Evolutionary conservation across 2,329 filamentous ascomycete species (phyloP).

Genomic region (Macrophomina tecta): DNA sequence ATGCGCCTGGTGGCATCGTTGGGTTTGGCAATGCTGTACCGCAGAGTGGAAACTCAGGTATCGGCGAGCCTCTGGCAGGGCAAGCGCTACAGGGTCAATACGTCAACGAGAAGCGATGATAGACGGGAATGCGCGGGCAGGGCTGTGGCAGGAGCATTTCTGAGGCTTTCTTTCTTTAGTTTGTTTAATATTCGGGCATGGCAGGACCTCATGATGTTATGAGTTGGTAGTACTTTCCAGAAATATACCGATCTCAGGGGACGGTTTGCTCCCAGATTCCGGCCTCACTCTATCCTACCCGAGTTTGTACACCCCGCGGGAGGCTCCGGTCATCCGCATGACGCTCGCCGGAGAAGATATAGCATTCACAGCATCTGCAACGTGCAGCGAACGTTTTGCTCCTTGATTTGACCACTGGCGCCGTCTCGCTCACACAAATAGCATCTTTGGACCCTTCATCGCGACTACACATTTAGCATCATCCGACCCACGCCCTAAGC

Average conservation of each 20-base stretch:
- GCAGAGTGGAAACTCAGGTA: conserved; percentile 41
- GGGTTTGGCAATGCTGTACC: conserved; percentile 45
- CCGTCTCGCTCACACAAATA: neutral
- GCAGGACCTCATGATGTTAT: conserved; percentile 23
- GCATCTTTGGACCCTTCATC: neutral
- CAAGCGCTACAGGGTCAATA: conserved; percentile 24
- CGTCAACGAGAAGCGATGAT: conserved; percentile 25
- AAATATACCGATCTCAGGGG: neutral
- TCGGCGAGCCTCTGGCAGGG: conserved; percentile 42
- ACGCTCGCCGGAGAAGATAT: neutral
- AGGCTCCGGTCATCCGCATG: neutral
- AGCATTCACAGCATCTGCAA: neutral
- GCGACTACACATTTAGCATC: neutral
- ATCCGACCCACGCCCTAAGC: neutral
- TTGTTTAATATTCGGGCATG: conserved; percentile 11
- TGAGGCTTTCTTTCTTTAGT: neutral
- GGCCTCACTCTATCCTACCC: neutral
- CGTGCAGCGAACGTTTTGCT: neutral
- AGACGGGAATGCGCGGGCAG: neutral
- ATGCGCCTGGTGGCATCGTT: conserved; percentile 38
- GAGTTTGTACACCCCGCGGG: neutral
- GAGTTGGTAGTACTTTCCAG: conserved; percentile 14
- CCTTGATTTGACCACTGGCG: neutral
- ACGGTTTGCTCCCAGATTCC: neutral
- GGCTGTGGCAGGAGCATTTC: too few species aligned